Percentiles rank a stretch among this genome's conserved stretches.
These are phyloP conservation scores for Fraxinus albicans DNA, from an alignment of 305 asterid species.

Conservation along the genomic window DNA sequence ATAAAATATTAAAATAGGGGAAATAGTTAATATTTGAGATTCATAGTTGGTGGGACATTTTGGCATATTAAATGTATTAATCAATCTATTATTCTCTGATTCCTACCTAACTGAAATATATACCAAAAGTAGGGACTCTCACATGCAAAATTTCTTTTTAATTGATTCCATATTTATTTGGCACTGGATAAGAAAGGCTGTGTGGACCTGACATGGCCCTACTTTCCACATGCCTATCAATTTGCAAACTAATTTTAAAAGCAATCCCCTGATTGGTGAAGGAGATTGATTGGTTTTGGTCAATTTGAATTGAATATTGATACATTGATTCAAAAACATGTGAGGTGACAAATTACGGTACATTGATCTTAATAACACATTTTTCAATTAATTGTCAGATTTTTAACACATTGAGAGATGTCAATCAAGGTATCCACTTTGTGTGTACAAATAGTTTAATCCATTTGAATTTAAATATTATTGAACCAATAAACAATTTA, in stretches of 20 bases:
- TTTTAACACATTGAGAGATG: no score
- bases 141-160: background rate
- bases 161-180: background rate
- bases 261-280: background rate
- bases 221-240: background rate
- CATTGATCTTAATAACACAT: no score
- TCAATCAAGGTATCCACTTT: no score
- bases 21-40: background rate
- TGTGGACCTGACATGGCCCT: background rate
- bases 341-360: no score
- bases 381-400: no score
- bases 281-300: background rate
- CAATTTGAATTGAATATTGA: background rate
- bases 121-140: background rate
- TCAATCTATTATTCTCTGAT: background rate
- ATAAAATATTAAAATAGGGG: background rate
- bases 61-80: background rate
- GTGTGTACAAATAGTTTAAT: no score
- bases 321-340: no score
- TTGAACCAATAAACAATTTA: no score
- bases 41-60: background rate
- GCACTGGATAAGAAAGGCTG: background rate
- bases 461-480: no score
- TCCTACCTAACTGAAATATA: background rate
- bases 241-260: background rate